These are phyloP conservation scores for Exidia glandulosa DNA, from an alignment of 768 basidiomycete genomes.

Conservation along the genomic window DNA sequence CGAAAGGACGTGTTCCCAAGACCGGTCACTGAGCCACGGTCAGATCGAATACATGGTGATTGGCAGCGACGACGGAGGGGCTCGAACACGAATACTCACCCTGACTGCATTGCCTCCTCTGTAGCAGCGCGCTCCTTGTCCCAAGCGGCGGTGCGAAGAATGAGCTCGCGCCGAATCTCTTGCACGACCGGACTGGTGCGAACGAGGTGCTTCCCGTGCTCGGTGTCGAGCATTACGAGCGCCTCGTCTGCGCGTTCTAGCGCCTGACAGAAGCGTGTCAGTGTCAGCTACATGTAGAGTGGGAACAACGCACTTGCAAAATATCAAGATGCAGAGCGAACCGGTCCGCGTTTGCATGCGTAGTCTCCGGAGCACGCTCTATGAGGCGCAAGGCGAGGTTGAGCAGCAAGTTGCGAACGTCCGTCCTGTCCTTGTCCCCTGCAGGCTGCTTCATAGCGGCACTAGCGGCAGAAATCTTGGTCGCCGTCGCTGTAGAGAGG, in stretches of 20 bases:
- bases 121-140: slow-evolving; percentile 55
- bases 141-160: slow-evolving; percentile 41
- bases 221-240: slow-evolving; percentile 52
- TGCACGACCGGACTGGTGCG: slow-evolving; percentile 62
- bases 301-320: slow-evolving; percentile 26
- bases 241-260: slow-evolving; percentile 62
- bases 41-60: background rate
- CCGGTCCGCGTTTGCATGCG: slow-evolving; percentile 58
- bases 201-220: slow-evolving; percentile 57
- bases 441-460: too few species aligned
- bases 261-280: slow-evolving; percentile 21
- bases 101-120: slow-evolving; percentile 18
- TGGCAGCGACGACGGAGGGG: background rate
- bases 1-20: slow-evolving; percentile 77
- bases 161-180: slow-evolving; percentile 64
- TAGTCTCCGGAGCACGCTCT: slow-evolving; percentile 48
- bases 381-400: slow-evolving; percentile 71
- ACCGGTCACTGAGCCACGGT: slow-evolving; percentile 46
- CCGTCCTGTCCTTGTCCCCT: slow-evolving; percentile 50
- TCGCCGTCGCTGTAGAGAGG: too few species aligned
- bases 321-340: slow-evolving; percentile 68
- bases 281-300: background rate
- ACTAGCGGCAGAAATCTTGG: too few species aligned
- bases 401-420: slow-evolving; percentile 57
- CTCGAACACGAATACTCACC: slow-evolving; percentile 30